Conservation (phyloP, 768 basidiomycete genomes). For the Crassisporium funariophilum region DNA sequence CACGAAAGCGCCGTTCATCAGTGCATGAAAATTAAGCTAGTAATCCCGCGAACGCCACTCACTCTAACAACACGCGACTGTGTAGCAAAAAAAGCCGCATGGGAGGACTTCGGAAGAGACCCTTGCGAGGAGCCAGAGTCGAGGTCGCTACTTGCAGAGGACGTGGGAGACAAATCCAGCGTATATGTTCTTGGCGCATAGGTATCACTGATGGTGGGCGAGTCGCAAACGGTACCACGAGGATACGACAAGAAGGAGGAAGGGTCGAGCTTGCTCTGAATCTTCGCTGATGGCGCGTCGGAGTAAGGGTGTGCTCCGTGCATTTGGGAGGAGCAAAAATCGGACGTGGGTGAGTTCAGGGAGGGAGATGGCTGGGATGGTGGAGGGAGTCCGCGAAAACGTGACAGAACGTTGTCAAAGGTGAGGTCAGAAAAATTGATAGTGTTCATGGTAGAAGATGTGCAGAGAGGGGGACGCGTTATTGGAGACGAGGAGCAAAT, state of each 20-base stretch:
- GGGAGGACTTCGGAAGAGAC: conserved; percentile 12
- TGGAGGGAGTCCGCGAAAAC: conserved; percentile 20
- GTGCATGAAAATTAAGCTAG: conserved; percentile 1
- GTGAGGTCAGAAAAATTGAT: conserved; percentile 17
- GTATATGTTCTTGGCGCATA: conserved; percentile 31
- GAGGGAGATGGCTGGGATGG: too few species aligned
- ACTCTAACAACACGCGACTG: conserved; percentile 59
- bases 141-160: conserved; percentile 34
- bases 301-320: too few species aligned
- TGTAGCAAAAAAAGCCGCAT: conserved; percentile 46
- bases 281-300: too few species aligned
- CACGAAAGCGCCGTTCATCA: conserved; percentile 8
- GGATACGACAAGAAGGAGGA: too few species aligned
- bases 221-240: too few species aligned
- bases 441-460: conserved; percentile 21
- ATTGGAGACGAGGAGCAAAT: conserved; percentile 10
- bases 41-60: conserved; percentile 26
- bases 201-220: conserved; percentile 24
- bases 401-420: conserved; percentile 18
- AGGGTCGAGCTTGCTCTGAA: too few species aligned
- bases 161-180: conserved; percentile 35
- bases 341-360: conserved; percentile 5
- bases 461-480: conserved; percentile 8
- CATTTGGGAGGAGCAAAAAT: too few species aligned
- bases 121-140: conserved; percentile 20